Evolutionary conservation across 768 basidiomycete genomes (phyloP), one percentile per base, ranked within the genome.

Genomic region (Naematelia encephala): DNA sequence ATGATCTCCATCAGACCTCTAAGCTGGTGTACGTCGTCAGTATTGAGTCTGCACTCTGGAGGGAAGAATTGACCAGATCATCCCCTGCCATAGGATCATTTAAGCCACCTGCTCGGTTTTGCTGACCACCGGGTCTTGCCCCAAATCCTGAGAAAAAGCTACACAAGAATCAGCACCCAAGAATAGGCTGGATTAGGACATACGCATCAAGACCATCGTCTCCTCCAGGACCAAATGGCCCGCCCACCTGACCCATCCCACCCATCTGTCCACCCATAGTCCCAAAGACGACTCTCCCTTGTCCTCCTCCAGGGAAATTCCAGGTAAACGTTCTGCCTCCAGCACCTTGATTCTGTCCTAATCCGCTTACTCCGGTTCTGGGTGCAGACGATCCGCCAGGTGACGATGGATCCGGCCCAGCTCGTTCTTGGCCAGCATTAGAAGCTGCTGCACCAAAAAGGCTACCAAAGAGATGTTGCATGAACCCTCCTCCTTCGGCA

Each of bases 231-330:
- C 57, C 59, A 14, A 55, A 54, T 51, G 25, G 29, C 54, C 56
- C 56, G 39, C 34, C n/a, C 2, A 26, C 43, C 1, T 46, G 43
- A 29, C 48, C 55, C 0, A 51, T 39, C 19, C 48, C 46, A 10
- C 64, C 55, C 1, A 46, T 39, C 14, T 52, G 29, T 5, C 64
- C 55, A 22, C 59, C 55, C 12, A 64, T 43, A 13, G 51, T 57
- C 2, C 73, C 70, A 57, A 71, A 64, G 16, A 62, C 52, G 3
- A 72, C 62, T 44, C 59, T 57, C 10, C 70, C 73, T 27, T 58
- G 51, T 30, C 68, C 73, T 2, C 69, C 68, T 1, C 69, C 72
- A 1, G 69, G 69, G 45, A 71, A 65, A 14, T 69, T 66, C 57
- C 70, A 69, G 4, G 57, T 55, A 19, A 66, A 69, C 16, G 65